Percentiles rank a stretch among this genome's conserved stretches.
Evolutionary conservation across 805 yeast species (phyloP).

Genomic region (Saturnispora silvae): DNA sequence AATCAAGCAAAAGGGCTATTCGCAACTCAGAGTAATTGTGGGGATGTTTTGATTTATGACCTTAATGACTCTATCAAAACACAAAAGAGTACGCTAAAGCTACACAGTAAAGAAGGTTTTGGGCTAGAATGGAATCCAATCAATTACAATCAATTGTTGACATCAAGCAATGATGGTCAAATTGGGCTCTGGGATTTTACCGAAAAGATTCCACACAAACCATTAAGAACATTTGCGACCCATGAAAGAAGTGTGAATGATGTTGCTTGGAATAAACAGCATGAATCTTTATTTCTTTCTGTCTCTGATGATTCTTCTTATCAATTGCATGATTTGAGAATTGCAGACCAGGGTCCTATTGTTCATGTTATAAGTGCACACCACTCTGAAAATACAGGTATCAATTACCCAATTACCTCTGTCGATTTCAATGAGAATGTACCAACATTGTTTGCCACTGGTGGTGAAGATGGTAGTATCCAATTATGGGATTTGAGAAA

Average conservation of each 20-base stretch:
- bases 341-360: slow-evolving; percentile 28
- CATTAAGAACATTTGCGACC: slow-evolving; percentile 36
- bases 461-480: slow-evolving; percentile 66
- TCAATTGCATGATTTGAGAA: slow-evolving; percentile 52
- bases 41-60: slow-evolving; percentile 38
- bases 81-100: slow-evolving; percentile 28
- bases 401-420: slow-evolving; percentile 38
- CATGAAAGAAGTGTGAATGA: slow-evolving; percentile 59
- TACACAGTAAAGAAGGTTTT: slow-evolving; percentile 58
- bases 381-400: slow-evolving; percentile 14
- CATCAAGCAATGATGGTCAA: slow-evolving; percentile 58
- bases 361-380: slow-evolving; percentile 40
- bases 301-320: slow-evolving; percentile 59
- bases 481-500: slow-evolving; percentile 69
- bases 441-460: slow-evolving; percentile 56
- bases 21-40: slow-evolving; percentile 46
- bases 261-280: slow-evolving; percentile 42
- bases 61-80: slow-evolving; percentile 13
- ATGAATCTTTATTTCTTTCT: slow-evolving; percentile 47
- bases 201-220: slow-evolving; percentile 22
- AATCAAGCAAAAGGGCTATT: slow-evolving; percentile 38
- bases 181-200: slow-evolving; percentile 64
- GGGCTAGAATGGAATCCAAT: slow-evolving; percentile 58
- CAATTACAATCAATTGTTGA: slow-evolving; percentile 33
- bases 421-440: slow-evolving; percentile 53